These are phyloP conservation scores for Aurifilum marmelostoma DNA, from an alignment of 2,329 filamentous ascomycete species.

Conservation along the genomic window DNA sequence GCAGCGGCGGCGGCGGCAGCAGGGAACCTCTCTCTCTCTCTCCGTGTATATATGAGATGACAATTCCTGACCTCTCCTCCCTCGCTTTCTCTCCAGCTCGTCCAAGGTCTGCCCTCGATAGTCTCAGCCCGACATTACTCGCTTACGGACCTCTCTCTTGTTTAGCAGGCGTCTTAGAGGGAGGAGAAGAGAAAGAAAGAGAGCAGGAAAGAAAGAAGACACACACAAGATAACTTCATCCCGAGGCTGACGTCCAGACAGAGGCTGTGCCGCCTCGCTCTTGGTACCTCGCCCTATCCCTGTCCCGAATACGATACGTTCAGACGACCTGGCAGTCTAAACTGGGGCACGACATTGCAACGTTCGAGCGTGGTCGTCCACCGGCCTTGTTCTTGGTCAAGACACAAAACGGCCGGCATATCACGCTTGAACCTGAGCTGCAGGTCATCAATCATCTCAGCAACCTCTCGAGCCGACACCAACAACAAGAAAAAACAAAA, in stretches of 20 bases:
- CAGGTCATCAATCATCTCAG: not conserved
- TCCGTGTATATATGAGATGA: conserved; percentile 1
- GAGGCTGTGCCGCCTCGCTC: not conserved
- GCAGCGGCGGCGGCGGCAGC: not conserved
- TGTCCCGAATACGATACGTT: conserved; percentile 2
- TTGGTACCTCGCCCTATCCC: not conserved
- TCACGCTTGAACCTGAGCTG: not conserved
- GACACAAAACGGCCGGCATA: not conserved
- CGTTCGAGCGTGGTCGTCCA: conserved; percentile 3
- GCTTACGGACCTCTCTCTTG: not conserved
- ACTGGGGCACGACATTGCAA: conserved; percentile 1
- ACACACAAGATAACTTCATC: conserved; percentile 1
- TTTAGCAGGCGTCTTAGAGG: not conserved
- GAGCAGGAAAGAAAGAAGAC: not conserved
- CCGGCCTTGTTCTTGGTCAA: not conserved
- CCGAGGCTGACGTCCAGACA: conserved; percentile 3
- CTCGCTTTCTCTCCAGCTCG: not conserved
- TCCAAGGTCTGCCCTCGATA: conserved; percentile 1
- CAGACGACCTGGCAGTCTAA: not conserved
- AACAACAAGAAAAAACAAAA: not conserved
- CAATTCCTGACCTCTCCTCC: not conserved
- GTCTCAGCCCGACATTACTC: not conserved
- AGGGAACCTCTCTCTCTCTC: too few relatives aligned
- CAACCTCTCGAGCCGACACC: not conserved
- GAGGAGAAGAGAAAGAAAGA: not conserved